Base-by-base conservation (phyloP, 805 yeast genomes). In the Yarrowia sp. region DNA sequence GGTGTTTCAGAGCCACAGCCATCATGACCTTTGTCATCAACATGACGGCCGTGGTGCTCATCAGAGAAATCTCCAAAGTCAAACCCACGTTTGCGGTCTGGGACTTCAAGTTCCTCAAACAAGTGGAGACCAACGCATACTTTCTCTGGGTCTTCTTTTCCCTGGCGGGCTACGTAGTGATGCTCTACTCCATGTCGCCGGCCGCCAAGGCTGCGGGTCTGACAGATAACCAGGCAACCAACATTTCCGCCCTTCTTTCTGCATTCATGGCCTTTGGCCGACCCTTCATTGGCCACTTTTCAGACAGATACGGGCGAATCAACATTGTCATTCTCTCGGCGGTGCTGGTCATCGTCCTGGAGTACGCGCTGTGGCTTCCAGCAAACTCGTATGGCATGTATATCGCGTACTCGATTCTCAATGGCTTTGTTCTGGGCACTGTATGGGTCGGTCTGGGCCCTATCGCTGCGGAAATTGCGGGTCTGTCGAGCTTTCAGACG, bases 1-100 rank as follows among this genome's bases (percentile, higher is more conserved):
- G 89, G 88, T 82, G 85, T 5, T 78, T 84, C 52, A 78, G 89
- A 66, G 77, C 81, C 10, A 75, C 85, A 55, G 85, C 85, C 41
- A 65, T 65, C 43, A 32, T 65, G 61, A 65, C 68, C 3, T 65
- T 65, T 52, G 59, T 53, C 4, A 38, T 65, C 19, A 65, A 65
- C 50, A 53, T 65, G 41, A 52, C 61, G 8, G 55, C 61, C 3
- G 59, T 65, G 11, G 14, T 53, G 14, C 43, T 65, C 9, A 65
- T 65, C 14, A 26, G 50, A 16, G 68, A 65, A 42, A 65, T 65
- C 43, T 53, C 68, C 10, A 65, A 42, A n/a, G 42, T 26, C 26
- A 52, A 65, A 16, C 59, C 59, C 7, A 52, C 68, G 5, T 65
- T 65, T 42, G 59, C 68, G 5, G 26, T 50, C 8, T 52, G 41